Evolutionary conservation across 1,139 yeast genomes (phyloP).

Genomic region (Casaregolazyma suthepensis): DNA sequence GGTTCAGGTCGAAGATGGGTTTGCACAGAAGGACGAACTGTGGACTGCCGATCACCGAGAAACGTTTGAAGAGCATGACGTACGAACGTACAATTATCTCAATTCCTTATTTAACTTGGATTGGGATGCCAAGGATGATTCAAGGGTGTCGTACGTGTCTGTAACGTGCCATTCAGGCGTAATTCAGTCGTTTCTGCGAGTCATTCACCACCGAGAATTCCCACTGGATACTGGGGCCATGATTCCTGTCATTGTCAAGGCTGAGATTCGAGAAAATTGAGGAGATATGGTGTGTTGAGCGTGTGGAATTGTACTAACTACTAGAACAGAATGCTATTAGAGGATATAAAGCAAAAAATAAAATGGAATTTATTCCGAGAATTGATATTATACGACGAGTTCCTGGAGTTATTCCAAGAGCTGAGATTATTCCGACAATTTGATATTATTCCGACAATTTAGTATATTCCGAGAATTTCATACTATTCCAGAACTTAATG

Average conservation of each 20-base stretch:
- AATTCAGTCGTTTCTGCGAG: conserved; percentile 48
- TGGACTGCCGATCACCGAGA: conserved; percentile 42
- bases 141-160: conserved; percentile 36
- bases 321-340: too few relatives aligned
- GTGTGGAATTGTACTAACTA: neutral
- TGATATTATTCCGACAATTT: too few relatives aligned
- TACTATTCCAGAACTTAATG: too few relatives aligned
- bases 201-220: conserved; percentile 48
- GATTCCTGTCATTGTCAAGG: conserved; percentile 50
- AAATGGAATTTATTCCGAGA: too few relatives aligned
- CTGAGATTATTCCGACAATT: too few relatives aligned
- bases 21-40: conserved; percentile 37
- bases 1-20: conserved; percentile 30
- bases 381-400: too few relatives aligned
- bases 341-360: too few relatives aligned
- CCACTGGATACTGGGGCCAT: conserved; percentile 60
- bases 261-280: conserved; percentile 7
- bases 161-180: conserved; percentile 62
- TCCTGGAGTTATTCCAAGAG: too few relatives aligned
- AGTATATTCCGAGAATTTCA: too few relatives aligned
- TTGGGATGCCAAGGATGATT: conserved; percentile 17
- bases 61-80: conserved; percentile 42
- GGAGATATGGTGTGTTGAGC: neutral
- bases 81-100: conserved; percentile 45
- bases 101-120: conserved; percentile 40